Conservation (phyloP, 768 basidiomycete genomes). For the Nidularia pulvinata region DNA sequence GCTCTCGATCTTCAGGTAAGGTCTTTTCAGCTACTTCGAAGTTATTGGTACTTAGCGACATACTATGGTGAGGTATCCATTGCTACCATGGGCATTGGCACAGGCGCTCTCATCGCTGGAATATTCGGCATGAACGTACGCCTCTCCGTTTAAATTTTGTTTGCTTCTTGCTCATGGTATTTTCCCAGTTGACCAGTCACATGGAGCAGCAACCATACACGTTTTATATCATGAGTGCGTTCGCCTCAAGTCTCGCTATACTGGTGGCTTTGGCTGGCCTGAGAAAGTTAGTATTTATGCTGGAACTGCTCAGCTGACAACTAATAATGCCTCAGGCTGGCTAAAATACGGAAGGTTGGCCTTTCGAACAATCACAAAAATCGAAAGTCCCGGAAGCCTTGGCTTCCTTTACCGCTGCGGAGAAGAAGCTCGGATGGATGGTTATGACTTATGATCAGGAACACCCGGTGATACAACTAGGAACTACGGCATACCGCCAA, state of each 20-base stretch:
- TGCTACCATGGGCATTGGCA: conserved; percentile 88
- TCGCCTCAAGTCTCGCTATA: conserved; percentile 57
- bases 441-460: conserved; percentile 21
- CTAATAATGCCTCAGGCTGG: conserved; percentile 23
- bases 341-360: conserved; percentile 46
- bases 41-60: conserved; percentile 4
- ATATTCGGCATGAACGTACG: conserved; percentile 97
- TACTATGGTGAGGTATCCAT: conserved; percentile 75
- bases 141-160: conserved; percentile 3
- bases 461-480: neutral
- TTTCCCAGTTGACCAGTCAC: conserved; percentile 64
- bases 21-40: neutral
- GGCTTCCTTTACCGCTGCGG: conserved; percentile 48
- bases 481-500: neutral
- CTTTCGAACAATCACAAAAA: conserved; percentile 29
- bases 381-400: conserved; percentile 23
- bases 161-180: neutral
- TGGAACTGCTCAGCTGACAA: conserved; percentile 2
- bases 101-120: conserved; percentile 88
- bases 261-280: conserved; percentile 68
- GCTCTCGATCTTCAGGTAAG: conserved; percentile 87
- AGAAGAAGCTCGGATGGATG: conserved; percentile 37
- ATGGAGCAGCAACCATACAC: conserved; percentile 75
- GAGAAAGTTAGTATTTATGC: conserved; percentile 42
- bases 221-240: conserved; percentile 64